Evolutionary conservation across 495 filamentous ascomycete species (phyloP).

Genomic region (Xylaria cubensis): DNA sequence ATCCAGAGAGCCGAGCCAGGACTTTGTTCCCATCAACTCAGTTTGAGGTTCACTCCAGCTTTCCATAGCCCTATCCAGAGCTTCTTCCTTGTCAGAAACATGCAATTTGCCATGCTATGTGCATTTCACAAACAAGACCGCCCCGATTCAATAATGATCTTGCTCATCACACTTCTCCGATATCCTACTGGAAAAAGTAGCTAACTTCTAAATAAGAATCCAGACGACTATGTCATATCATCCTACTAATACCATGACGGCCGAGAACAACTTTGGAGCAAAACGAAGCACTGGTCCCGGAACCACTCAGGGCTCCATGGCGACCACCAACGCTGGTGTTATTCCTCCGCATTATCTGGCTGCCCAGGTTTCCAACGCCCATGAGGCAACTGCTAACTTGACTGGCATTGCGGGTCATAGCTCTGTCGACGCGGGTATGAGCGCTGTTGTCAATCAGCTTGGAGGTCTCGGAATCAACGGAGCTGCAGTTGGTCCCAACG

Average conservation of each 20-base stretch:
- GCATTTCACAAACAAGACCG: not conserved
- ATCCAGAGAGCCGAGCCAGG: not conserved
- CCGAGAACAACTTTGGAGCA: slow-evolving; percentile 26
- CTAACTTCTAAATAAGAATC: slow-evolving; percentile 7
- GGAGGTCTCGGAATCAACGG: slow-evolving; percentile 38
- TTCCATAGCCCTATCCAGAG: not conserved
- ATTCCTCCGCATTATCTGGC: slow-evolving; percentile 28
- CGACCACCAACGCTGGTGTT: slow-evolving; percentile 20
- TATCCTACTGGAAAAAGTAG: not conserved
- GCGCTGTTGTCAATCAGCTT: slow-evolving; percentile 43
- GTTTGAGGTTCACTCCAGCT: not conserved
- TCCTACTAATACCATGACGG: slow-evolving; percentile 26
- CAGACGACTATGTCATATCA: slow-evolving; percentile 30
- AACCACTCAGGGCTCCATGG: slow-evolving; percentile 21
- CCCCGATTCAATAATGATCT: not conserved
- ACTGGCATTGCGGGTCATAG: slow-evolving; percentile 27
- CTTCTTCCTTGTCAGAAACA: not conserved
- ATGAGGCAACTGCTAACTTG: slow-evolving; percentile 28
- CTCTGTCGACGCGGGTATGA: slow-evolving; percentile 34
- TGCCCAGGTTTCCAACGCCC: slow-evolving; percentile 23
- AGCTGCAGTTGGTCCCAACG: slow-evolving; percentile 24
- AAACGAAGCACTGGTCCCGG: slow-evolving; percentile 20
- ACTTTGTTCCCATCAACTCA: not conserved
- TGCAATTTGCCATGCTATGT: not conserved
- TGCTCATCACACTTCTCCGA: not conserved